Conservation (phyloP, 2,329 filamentous ascomycete genomes). For the Cadophora malorum region DNA sequence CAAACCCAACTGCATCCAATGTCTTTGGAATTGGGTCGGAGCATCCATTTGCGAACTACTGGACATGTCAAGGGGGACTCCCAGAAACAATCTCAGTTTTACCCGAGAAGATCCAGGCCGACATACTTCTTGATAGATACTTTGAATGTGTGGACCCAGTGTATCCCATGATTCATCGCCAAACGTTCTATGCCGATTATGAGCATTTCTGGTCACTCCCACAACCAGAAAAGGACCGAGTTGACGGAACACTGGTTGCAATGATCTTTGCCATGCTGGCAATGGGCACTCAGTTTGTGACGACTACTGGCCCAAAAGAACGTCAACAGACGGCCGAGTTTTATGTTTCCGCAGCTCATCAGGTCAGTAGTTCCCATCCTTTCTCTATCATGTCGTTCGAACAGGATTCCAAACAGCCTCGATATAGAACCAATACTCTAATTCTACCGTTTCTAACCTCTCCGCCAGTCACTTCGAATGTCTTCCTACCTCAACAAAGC, state of each 20-base stretch:
- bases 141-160: constrained; percentile 79
- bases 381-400: too few relatives aligned
- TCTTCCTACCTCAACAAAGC: constrained; percentile 79
- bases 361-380: not conserved
- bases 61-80: constrained; percentile 79
- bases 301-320: constrained; percentile 60
- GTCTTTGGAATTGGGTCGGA: constrained; percentile 83
- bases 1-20: constrained; percentile 72
- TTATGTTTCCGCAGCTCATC: constrained; percentile 78
- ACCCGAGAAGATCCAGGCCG: constrained; percentile 77
- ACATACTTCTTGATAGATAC: constrained; percentile 69
- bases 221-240: constrained; percentile 60
- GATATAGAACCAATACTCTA: too few relatives aligned
- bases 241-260: constrained; percentile 73
- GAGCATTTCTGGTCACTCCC: constrained; percentile 76
- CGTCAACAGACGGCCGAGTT: constrained; percentile 80
- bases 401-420: too few relatives aligned
- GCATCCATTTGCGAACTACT: constrained; percentile 84
- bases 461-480: constrained; percentile 72
- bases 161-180: constrained; percentile 79
- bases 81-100: constrained; percentile 77
- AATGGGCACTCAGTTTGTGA: constrained; percentile 79
- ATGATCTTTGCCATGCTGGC: constrained; percentile 80
- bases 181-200: constrained; percentile 79
- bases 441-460: not conserved